These are phyloP conservation scores for Yarrowia hollandica DNA, from an alignment of 805 yeast species.

Conservation along the genomic window DNA sequence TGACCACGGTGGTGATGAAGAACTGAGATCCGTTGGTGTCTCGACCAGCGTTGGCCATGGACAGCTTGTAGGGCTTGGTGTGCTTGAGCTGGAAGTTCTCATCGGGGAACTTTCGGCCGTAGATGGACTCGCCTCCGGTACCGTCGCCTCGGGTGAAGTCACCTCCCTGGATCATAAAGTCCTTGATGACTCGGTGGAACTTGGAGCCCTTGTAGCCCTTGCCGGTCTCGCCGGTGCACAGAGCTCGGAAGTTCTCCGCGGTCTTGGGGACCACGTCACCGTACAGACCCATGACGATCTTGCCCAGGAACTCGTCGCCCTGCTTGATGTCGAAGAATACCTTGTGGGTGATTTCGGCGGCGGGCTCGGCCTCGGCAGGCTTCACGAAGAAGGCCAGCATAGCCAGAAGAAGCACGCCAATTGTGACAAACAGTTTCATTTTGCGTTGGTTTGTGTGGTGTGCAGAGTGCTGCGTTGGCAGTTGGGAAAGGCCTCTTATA, in stretches of 20 bases:
- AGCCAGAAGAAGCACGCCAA: conserved; percentile 33
- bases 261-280: conserved; percentile 88
- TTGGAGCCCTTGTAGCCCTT: conserved; percentile 63
- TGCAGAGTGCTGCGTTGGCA: neutral
- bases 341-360: conserved; percentile 63
- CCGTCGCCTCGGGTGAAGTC: conserved; percentile 66
- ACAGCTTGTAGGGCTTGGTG: conserved; percentile 64
- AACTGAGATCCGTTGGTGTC: conserved; percentile 87
- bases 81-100: conserved; percentile 66
- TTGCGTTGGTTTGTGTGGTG: conserved; percentile 20
- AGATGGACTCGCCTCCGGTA: conserved; percentile 76
- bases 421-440: conserved; percentile 37
- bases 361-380: conserved; percentile 32
- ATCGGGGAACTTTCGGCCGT: conserved; percentile 70
- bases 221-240: conserved; percentile 70
- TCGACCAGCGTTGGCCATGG: conserved; percentile 77
- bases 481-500: neutral
- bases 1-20: conserved; percentile 87
- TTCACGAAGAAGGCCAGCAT: neutral
- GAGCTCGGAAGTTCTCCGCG: conserved; percentile 80
- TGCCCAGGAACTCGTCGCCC: conserved; percentile 74
- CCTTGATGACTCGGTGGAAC: conserved; percentile 72
- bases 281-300: conserved; percentile 82
- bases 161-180: conserved; percentile 87
- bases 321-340: conserved; percentile 85